Percentiles rank a stretch among this genome's conserved stretches.
Evolutionary conservation across 1,284 basidiomycete species (phyloP).

Genomic region (Cryptococcus sp.): DNA sequence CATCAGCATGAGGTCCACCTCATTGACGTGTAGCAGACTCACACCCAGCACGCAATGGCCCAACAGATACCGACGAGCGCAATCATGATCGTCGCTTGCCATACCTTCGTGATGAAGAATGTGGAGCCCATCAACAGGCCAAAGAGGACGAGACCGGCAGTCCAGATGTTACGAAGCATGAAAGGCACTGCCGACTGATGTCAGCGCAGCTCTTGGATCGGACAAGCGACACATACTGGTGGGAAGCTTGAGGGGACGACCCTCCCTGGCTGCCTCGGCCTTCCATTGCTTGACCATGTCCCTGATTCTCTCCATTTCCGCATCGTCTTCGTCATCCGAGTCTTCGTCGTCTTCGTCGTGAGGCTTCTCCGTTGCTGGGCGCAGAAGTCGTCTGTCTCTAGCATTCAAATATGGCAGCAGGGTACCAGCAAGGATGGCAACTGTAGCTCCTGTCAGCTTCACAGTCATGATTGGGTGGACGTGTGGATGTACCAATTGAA

Average conservation of each 20-base stretch:
- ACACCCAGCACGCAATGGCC: slow-evolving; percentile 92
- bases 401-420: slow-evolving; percentile 78
- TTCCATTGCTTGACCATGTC: slow-evolving; percentile 77
- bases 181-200: slow-evolving; percentile 64
- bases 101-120: slow-evolving; percentile 76
- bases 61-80: slow-evolving; percentile 86
- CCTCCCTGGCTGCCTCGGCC: slow-evolving; percentile 71
- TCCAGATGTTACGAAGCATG: slow-evolving; percentile 89
- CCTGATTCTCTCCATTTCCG: slow-evolving; percentile 67
- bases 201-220: background rate
- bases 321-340: slow-evolving; percentile 68
- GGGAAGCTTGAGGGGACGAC: slow-evolving; percentile 71
- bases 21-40: slow-evolving; percentile 16
- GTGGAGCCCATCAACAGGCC: slow-evolving; percentile 74
- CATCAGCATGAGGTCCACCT: background rate
- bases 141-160: slow-evolving; percentile 77
- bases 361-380: slow-evolving; percentile 56
- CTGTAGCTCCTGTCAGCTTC: slow-evolving; percentile 52
- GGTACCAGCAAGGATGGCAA: slow-evolving; percentile 80
- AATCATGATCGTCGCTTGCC: slow-evolving; percentile 77
- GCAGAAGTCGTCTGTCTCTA: slow-evolving; percentile 73
- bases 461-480: background rate
- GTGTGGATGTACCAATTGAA: slow-evolving; percentile 67
- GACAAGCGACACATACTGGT: slow-evolving; percentile 53
- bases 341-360: slow-evolving; percentile 39